phyloP scores from a whole-genome alignment of 192 early-diverging fungal genomes.

The Coemansia furcata region DNA sequence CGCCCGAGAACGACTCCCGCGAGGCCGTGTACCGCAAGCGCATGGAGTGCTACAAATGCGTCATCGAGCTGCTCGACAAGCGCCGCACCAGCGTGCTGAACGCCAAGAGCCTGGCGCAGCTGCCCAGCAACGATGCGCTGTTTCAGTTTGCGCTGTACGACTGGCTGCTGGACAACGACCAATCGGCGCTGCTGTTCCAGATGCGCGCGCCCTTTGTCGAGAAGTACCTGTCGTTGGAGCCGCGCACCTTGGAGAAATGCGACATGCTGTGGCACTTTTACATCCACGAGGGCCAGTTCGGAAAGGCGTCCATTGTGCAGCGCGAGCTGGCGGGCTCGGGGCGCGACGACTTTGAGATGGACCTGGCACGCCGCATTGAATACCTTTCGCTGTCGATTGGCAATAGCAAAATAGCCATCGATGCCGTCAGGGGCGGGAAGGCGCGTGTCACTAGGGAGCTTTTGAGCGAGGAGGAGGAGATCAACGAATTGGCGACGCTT shows the following conservation, averaged over 20 bases:
- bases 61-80: too few species aligned
- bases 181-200: constrained; percentile 53
- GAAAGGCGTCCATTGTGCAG: constrained; percentile 59
- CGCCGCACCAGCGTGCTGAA: too few species aligned
- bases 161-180: constrained; percentile 58
- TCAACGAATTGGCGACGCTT: constrained; percentile 42
- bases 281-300: constrained; percentile 56
- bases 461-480: constrained; percentile 27
- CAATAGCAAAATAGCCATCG: constrained; percentile 61
- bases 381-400: constrained; percentile 65
- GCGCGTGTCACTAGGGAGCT: neutral
- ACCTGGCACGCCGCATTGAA: constrained; percentile 54
- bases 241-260: constrained; percentile 49
- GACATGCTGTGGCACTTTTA: constrained; percentile 72
- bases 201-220: constrained; percentile 50
- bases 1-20: too few species aligned
- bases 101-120: too few species aligned
- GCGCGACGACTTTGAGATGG: constrained; percentile 19
- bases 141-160: constrained; percentile 70
- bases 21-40: too few species aligned
- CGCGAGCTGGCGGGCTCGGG: constrained; percentile 37
- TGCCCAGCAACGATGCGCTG: constrained; percentile 52
- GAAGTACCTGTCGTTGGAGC: constrained; percentile 53
- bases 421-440: constrained; percentile 15
- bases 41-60: too few species aligned